These are phyloP conservation scores for Scheffersomyces stipitis DNA, from an alignment of 805 yeast species.

Conservation along the genomic window DNA sequence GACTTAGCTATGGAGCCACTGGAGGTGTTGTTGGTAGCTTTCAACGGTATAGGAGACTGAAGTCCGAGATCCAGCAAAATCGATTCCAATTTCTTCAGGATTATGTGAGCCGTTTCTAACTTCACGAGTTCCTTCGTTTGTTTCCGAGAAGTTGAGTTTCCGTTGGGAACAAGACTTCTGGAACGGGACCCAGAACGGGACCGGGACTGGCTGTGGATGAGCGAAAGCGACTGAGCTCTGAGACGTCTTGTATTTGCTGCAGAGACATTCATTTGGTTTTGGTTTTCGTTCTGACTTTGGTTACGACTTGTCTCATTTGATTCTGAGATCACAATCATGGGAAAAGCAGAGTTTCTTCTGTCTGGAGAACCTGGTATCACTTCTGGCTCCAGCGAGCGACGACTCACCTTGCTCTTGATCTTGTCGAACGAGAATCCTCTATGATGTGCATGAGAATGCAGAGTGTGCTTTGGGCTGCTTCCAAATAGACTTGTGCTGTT, in stretches of 20 bases:
- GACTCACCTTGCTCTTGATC: slow-evolving; percentile 26
- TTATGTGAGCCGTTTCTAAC: slow-evolving; percentile 37
- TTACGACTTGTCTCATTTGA: slow-evolving; percentile 2
- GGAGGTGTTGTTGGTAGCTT: slow-evolving; percentile 22
- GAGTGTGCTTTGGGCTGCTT: no score
- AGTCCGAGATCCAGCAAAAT: slow-evolving; percentile 37
- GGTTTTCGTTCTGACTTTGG: slow-evolving; percentile 1
- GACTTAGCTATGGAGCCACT: slow-evolving; percentile 26
- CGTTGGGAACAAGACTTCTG: slow-evolving; percentile 12
- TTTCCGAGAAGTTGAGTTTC: slow-evolving; percentile 15
- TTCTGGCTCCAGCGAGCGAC: slow-evolving; percentile 26
- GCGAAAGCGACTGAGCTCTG: slow-evolving; percentile 14
- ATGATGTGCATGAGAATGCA: slow-evolving; percentile 7
- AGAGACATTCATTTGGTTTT: not conserved
- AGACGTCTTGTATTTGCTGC: slow-evolving; percentile 2
- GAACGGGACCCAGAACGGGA: slow-evolving; percentile 14
- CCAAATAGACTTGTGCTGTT: no score
- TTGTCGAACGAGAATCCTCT: slow-evolving; percentile 17
- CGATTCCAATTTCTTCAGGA: slow-evolving; percentile 31
- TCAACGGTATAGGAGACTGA: slow-evolving; percentile 39
- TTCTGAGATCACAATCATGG: slow-evolving; percentile 21
- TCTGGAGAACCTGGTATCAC: slow-evolving; percentile 17
- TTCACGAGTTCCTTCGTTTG: slow-evolving; percentile 37
- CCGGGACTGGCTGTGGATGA: slow-evolving; percentile 2
- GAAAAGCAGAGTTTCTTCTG: slow-evolving; percentile 22